A percentile compares a stretch with the other conserved stretches of the same genome.
Conservation (phyloP, 2,329 filamentous ascomycete genomes). For the Ceratocystis colombiana region DNA sequence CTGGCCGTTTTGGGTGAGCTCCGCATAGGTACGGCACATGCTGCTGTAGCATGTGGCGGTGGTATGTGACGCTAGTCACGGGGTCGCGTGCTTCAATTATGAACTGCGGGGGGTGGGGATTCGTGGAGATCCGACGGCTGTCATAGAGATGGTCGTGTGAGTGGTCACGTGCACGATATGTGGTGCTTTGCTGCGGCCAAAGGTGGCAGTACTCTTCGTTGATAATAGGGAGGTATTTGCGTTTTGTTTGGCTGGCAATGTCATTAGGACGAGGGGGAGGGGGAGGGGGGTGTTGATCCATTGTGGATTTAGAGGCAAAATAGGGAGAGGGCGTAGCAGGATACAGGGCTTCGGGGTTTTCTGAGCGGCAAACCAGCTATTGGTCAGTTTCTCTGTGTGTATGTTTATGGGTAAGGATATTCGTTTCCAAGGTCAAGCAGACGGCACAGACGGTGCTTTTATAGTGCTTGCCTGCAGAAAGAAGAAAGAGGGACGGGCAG, state of each 20-base stretch:
- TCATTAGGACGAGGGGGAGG: conserved; percentile 21
- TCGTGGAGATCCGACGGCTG: conserved; percentile 32
- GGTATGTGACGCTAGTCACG: conserved; percentile 50
- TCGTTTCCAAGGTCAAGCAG: too few relatives aligned
- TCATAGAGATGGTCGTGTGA: conserved; percentile 40
- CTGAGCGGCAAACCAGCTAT: too few relatives aligned
- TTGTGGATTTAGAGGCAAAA: conserved; percentile 1
- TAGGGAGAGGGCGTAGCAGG: neutral
- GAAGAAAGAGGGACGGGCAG: too few relatives aligned
- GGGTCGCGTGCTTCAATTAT: conserved; percentile 48
- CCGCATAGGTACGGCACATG: conserved; percentile 58
- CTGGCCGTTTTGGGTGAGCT: conserved; percentile 65
- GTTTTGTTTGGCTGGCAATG: conserved; percentile 20
- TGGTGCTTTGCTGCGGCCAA: conserved; percentile 50
- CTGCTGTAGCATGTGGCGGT: conserved; percentile 37
- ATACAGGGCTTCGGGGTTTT: too few relatives aligned
- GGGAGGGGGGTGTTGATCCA: conserved; percentile 22
- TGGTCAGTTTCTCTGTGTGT: too few relatives aligned
- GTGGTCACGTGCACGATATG: conserved; percentile 44
- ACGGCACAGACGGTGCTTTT: too few relatives aligned
- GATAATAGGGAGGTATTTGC: conserved; percentile 55
- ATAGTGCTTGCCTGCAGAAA: too few relatives aligned
- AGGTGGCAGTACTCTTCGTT: conserved; percentile 44
- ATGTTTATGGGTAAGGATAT: too few relatives aligned
- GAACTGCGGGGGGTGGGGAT: conserved; percentile 37